Base-by-base conservation (phyloP, 768 basidiomycete genomes). In the Trametes meyenii region DNA sequence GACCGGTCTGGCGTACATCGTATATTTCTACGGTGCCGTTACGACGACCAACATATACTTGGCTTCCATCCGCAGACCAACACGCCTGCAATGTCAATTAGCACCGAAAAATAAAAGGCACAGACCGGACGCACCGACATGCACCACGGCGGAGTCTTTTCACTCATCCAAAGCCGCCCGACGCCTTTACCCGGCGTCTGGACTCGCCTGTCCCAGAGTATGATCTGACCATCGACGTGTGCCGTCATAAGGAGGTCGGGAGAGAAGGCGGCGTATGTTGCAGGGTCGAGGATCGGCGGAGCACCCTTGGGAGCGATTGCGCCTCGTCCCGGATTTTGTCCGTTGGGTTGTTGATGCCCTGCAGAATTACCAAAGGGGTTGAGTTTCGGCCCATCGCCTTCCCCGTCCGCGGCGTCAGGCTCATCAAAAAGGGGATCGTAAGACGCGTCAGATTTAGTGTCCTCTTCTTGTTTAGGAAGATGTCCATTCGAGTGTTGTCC, bases 81-180 rank as follows among this genome's bases (percentile, higher is more conserved):
- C 91, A 95, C 16, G 96, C 95, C 96, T 98, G 68, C 44, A 16
- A 13, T 21, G 52, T n/a, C 38, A 35, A 19, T 35, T 19, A 50
- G 35, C 7, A 19, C 36, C 58, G 21, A 14, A 8, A 13, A 12
- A 42, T 2, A 4, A 29, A 5, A 10, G 48, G 8, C 21, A 5
- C n/a, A n/a, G 24, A 36, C 23, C 14, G 55, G 48, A 78, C 86
- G 70, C 74, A 98, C 96, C 64, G 95, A 95, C 69, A 96, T 83
- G 74, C 94, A 97, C 94, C 95, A 98, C 12, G 93, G 94, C 33
- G 94, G 94, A 21, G 92, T 93, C 75, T 92, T 94, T 65, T 96
- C 95, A 69, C 87, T 89, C 80, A 93, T 86, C 85, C 89, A 90
- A 55, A 98, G 76, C 66, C 94, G 79, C 33, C 94, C 94, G 1